These are phyloP conservation scores for Nothophytophthora sp. DNA, from an alignment of 352 stramenopile genomes.

Conservation along the genomic window DNA sequence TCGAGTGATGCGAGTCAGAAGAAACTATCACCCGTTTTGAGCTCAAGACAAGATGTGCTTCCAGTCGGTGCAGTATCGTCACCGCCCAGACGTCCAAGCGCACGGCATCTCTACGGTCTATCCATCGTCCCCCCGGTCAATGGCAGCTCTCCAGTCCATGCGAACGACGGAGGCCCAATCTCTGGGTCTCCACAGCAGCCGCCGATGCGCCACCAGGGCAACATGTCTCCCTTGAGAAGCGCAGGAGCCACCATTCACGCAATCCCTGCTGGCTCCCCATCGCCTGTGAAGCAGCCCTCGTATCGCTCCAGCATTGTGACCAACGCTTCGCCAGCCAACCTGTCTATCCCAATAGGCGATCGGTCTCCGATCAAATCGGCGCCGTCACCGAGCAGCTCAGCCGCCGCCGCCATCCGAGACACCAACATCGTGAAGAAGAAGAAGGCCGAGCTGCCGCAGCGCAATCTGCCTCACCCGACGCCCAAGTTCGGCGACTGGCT, in stretches of 20 bases:
- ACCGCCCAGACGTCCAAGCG: constrained; percentile 4
- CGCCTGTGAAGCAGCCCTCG: constrained; percentile 41
- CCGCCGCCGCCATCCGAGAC: constrained; percentile 50
- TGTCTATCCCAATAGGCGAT: constrained; percentile 33
- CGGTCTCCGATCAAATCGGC: constrained; percentile 14
- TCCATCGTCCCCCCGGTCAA: constrained; percentile 15
- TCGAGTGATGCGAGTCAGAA: constrained; percentile 5
- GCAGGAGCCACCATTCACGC: constrained; percentile 12
- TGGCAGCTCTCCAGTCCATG: constrained; percentile 1
- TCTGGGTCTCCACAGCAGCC: constrained; percentile 17
- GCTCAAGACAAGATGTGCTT: constrained; percentile 6
- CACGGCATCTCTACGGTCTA: constrained; percentile 21
- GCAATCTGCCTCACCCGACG: constrained; percentile 72
- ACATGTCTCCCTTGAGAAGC: constrained; percentile 45
- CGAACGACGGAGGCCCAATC: neutral
- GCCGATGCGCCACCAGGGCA: constrained; percentile 30
- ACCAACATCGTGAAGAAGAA: constrained; percentile 87
- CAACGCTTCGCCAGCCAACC: constrained; percentile 27
- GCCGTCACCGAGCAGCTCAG: constrained; percentile 2
- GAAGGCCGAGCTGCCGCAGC: constrained; percentile 68
- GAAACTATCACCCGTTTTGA: constrained; percentile 5
- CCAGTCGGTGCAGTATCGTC: constrained; percentile 1
- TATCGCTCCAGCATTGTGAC: constrained; percentile 58
- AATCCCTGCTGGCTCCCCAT: constrained; percentile 13
- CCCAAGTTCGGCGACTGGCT: constrained; percentile 86